Percentiles rank a stretch among this genome's conserved stretches.
Evolutionary conservation across 2,329 filamentous ascomycete species (phyloP).

Genomic region (Aspergillus sp.): DNA sequence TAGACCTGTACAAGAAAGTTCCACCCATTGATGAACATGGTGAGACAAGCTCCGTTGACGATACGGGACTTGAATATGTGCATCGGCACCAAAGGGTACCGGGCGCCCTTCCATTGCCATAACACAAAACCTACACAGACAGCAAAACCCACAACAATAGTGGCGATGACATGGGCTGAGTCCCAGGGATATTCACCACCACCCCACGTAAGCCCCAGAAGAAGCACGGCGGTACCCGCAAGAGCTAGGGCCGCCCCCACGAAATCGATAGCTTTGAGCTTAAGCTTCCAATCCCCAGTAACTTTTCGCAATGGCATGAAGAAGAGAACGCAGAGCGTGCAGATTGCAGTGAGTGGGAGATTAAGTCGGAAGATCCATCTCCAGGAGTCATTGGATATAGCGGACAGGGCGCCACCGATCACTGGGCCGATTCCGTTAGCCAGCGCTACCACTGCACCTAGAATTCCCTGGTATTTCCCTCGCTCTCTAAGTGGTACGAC

Average conservation of each 20-base stretch:
- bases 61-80: slow-evolving; percentile 56
- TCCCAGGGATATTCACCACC: slow-evolving; percentile 60
- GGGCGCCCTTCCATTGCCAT: slow-evolving; percentile 36
- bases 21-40: slow-evolving; percentile 61
- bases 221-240: slow-evolving; percentile 45
- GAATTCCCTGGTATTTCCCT: slow-evolving; percentile 60
- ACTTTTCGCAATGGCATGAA: slow-evolving; percentile 60
- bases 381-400: slow-evolving; percentile 48
- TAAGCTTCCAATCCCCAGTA: slow-evolving; percentile 52
- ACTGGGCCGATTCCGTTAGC: slow-evolving; percentile 57
- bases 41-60: slow-evolving; percentile 56
- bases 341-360: slow-evolving; percentile 52
- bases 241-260: slow-evolving; percentile 50
- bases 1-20: slow-evolving; percentile 62
- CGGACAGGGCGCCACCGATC: slow-evolving; percentile 53
- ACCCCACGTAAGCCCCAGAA: slow-evolving; percentile 59
- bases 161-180: slow-evolving; percentile 55
- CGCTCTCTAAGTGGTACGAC: slow-evolving; percentile 59
- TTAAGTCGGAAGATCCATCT: slow-evolving; percentile 58
- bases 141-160: slow-evolving; percentile 51
- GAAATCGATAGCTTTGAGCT: slow-evolving; percentile 54
- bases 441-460: slow-evolving; percentile 53
- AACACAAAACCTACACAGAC: slow-evolving; percentile 29
- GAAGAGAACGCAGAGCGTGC: slow-evolving; percentile 50
- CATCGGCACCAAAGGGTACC: slow-evolving; percentile 34